These are phyloP conservation scores for Aspergillus felis DNA, from an alignment of 2,329 filamentous ascomycete genomes.

Conservation along the genomic window DNA sequence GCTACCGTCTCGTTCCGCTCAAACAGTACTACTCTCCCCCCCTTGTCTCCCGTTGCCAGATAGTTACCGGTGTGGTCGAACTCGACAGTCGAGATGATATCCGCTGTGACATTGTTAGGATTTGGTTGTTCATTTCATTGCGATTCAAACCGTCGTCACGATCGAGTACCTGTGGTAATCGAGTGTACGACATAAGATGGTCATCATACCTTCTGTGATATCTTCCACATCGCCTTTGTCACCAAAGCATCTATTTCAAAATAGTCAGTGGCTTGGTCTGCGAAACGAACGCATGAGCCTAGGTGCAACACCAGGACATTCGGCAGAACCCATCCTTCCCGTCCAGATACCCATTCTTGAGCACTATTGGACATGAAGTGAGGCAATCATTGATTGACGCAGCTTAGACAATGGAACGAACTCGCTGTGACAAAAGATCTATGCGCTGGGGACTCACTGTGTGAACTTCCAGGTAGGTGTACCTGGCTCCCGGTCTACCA, in stretches of 20 bases:
- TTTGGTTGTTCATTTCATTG: neutral
- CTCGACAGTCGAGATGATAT: conserved; percentile 52
- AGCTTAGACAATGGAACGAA: neutral
- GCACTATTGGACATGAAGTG: neutral
- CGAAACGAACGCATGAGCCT: neutral
- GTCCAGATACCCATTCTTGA: neutral
- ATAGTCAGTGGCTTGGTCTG: conserved; percentile 8
- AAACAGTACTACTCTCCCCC: conserved; percentile 49
- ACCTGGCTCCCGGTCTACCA: conserved; percentile 94
- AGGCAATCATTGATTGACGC: neutral
- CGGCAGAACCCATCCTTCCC: neutral
- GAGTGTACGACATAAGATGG: neutral
- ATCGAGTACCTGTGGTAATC: neutral
- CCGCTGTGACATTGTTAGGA: conserved; percentile 28
- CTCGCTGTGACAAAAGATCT: conserved; percentile 7
- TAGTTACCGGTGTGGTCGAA: conserved; percentile 53
- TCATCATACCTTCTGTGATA: conserved; percentile 79
- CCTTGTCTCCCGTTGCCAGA: conserved; percentile 51
- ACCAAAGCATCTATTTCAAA: conserved; percentile 77
- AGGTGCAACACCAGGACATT: neutral
- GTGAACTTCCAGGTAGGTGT: conserved; percentile 99
- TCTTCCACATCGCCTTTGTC: conserved; percentile 99
- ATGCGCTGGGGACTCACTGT: conserved; percentile 65
- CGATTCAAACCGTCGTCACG: neutral
- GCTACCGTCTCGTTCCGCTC: conserved; percentile 84